Base-by-base conservation (phyloP, 2,329 filamentous ascomycete species). In the Penicillium nordicum region DNA sequence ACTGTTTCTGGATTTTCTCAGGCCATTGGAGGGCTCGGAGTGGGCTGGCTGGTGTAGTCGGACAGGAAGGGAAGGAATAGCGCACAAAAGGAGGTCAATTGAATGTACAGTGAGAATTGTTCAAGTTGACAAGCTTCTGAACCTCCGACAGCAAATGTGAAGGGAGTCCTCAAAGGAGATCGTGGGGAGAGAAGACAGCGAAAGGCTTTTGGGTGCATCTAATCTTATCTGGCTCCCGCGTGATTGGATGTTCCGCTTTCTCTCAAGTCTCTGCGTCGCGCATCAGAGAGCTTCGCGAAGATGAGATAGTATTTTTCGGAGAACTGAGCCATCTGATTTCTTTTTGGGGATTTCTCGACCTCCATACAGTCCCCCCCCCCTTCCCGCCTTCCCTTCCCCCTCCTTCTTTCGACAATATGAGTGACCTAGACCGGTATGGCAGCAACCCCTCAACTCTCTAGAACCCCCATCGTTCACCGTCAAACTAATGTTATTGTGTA, bases 361-460 rank as follows among this genome's bases (percentile, higher is more conserved):
- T 51, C 41, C n/a, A 57, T 55, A 48, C 48, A 58, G 10, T 55
- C 29, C 12, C 54, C 29, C 12, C 54, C 38, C 18, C 18, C 18
- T 18, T 18, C 21, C 56, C n/a, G n/a, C n/a, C 45, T 57, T 52
- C 48, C 44, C 29, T 45, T 50, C 44, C 53, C 49, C 50, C 48
- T 54, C 45, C 47, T 55, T 53, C 54, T 42, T 23, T 27, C 44
- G 6, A 53, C 72, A 78, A 67, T 53, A 97, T 96, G 89, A 96
- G 92, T 77, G 92, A 97, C 76, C 84, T 97, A 69, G 94, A 97
- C 79, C 89, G 86, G 92, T 96, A 82, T 65, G 79, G 68, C 55
- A 14, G 5, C 5, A 43, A 50, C 52, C 52, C 52, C 52, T 55
- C 52, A 37, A 25, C 9, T 16, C 30, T 37, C 23, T 21, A 41